A percentile compares a stretch with the other conserved stretches of the same genome.
These are phyloP conservation scores for Nymphaea colorata DNA, from an alignment of 164 flowering plant genomes.

Conservation along the genomic window DNA sequence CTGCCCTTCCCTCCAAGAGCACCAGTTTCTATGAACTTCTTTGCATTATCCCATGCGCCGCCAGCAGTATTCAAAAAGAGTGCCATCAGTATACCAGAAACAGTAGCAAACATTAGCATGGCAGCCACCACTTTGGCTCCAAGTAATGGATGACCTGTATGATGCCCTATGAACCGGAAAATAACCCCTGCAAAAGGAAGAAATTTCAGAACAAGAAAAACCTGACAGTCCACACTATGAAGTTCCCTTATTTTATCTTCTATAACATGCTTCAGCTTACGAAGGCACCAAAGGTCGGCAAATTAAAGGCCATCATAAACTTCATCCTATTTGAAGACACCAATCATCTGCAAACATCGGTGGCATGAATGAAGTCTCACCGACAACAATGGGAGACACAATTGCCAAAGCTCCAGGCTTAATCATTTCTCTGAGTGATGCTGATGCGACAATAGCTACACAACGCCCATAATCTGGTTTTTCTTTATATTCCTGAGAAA, in stretches of 20 bases:
- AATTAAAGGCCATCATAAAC: too few relatives aligned
- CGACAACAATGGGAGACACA: slow-evolving; percentile 67
- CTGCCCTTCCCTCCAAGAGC: slow-evolving; percentile 99
- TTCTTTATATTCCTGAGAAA: slow-evolving; percentile 68
- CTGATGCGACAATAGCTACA: slow-evolving; percentile 97
- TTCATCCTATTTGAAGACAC: too few relatives aligned
- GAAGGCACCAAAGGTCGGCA: too few relatives aligned
- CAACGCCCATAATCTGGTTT: slow-evolving; percentile 97
- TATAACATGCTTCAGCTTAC: too few relatives aligned
- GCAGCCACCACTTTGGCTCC: slow-evolving; percentile 99
- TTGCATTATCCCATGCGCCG: slow-evolving; percentile 99
- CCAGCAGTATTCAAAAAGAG: slow-evolving; percentile 96
- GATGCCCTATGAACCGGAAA: slow-evolving; percentile 74
- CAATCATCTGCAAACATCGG: neutral
- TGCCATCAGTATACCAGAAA: slow-evolving; percentile 96
- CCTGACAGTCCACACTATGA: too few relatives aligned
- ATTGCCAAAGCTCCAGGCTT: slow-evolving; percentile 99
- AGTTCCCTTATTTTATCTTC: too few relatives aligned
- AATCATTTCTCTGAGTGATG: slow-evolving; percentile 95
- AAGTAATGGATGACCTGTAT: slow-evolving; percentile 81
- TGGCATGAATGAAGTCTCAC: slow-evolving; percentile 28
- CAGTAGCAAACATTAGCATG: slow-evolving; percentile 95
- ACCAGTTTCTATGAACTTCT: slow-evolving; percentile 94
- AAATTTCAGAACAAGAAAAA: neutral
- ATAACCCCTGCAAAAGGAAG: slow-evolving; percentile 47